Conservation (phyloP, 129 eudicot genomes). For the Scalesia atractyloides region DNA sequence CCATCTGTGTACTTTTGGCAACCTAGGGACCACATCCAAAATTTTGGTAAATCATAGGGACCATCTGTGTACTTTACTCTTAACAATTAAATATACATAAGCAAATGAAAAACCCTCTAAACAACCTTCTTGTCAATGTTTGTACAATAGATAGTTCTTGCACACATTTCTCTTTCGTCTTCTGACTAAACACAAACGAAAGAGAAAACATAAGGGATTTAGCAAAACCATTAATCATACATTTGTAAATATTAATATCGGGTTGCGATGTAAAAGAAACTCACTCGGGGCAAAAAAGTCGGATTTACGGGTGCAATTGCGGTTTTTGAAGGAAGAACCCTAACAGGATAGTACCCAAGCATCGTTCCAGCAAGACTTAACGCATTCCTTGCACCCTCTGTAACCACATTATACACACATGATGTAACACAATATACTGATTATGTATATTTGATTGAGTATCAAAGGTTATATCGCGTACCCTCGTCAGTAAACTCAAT, state of each 20-base stretch:
- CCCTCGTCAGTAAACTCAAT: constrained; percentile 96
- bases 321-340: constrained; percentile 95
- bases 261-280: constrained; percentile 25
- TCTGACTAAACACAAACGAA: constrained; percentile 53
- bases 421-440: constrained; percentile 25
- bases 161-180: constrained; percentile 95
- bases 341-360: constrained; percentile 98
- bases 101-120: neutral
- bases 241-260: neutral
- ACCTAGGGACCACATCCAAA: too few species aligned
- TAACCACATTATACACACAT: constrained; percentile 30
- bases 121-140: constrained; percentile 79
- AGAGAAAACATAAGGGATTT: neutral
- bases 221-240: neutral
- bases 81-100: neutral
- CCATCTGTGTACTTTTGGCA: too few species aligned
- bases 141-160: constrained; percentile 84
- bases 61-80: too few species aligned
- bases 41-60: too few species aligned
- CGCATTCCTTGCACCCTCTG: constrained; percentile 96
- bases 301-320: constrained; percentile 99
- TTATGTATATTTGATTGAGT: neutral
- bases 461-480: constrained; percentile 27
- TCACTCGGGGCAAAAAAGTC: constrained; percentile 86
- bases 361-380: constrained; percentile 91